Conservation (phyloP, 352 stramenopile genomes). For the Elongisporangium senticosum region DNA sequence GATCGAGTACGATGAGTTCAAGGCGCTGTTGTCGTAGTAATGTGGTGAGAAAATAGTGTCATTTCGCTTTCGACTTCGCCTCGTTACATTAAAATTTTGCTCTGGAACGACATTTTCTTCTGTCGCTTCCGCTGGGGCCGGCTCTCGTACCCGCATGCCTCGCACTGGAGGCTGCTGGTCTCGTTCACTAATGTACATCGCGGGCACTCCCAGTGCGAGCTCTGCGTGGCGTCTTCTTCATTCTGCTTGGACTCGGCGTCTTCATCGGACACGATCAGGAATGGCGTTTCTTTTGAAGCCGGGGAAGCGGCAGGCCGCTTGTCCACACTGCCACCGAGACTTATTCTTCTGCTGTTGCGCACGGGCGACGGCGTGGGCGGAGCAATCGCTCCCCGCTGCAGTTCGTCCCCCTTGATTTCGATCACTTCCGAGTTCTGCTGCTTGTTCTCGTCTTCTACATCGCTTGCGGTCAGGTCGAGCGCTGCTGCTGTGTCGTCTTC, state of each 20-base stretch:
- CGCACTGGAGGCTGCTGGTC: slow-evolving; percentile 35
- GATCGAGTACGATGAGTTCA: slow-evolving; percentile 97
- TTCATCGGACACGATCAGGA: not conserved
- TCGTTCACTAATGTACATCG: slow-evolving; percentile 81
- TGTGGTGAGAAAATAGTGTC: not conserved
- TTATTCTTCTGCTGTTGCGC: not conserved
- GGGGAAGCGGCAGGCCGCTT: not conserved
- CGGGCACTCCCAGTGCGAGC: slow-evolving; percentile 49
- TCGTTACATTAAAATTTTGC: slow-evolving; percentile 65
- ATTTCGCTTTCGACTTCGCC: slow-evolving; percentile 1
- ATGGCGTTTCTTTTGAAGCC: not conserved
- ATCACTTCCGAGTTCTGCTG: not conserved
- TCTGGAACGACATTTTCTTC: slow-evolving; percentile 75
- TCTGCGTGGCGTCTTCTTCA: slow-evolving; percentile 18
- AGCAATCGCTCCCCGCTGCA: not conserved
- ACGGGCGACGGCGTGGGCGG: not conserved
- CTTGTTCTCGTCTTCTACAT: not conserved
- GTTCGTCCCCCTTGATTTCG: not conserved
- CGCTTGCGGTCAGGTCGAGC: slow-evolving; percentile 2
- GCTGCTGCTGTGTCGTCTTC: not conserved
- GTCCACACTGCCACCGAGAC: not conserved
- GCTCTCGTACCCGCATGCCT: slow-evolving; percentile 59
- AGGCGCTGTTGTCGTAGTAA: slow-evolving; percentile 80
- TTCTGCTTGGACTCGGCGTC: slow-evolving; percentile 5
- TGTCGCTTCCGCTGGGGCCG: slow-evolving; percentile 46